Evolutionary conservation across 2,329 filamentous ascomycete genomes (phyloP), one percentile per base, ranked within the genome.

Genomic region (Thielaviopsis musarum): DNA sequence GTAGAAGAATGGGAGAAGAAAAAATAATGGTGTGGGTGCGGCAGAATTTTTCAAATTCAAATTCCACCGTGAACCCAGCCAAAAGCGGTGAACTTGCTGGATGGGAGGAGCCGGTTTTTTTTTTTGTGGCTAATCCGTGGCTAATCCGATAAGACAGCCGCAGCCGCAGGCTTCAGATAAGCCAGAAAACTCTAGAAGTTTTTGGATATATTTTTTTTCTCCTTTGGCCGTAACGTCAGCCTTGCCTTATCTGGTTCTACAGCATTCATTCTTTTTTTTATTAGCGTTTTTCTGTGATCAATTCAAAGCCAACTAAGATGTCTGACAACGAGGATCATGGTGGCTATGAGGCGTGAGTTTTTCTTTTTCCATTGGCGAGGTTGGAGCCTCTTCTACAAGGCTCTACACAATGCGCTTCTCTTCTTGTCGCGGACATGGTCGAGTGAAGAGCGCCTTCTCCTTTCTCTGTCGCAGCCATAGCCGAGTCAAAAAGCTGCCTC

Each of bases 291-390:
- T 49, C 4, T 22, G 51, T n/a, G 15, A 38, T 26, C 34, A 28
- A 13, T 34, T 21, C 24, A 48, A 51, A n/a, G 28, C 26, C 15
- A 34, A 34, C 2, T 48, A 38, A 61, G 21, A 88, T 89, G 85
- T 89, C 85, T 72, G 85, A 88, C 73, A 84, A 83, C 73, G 84
- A 82, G 66, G 81, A 85, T 65, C 81, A 82, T 67, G 76, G 74
- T 64, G 79, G 75, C 65, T 79, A 75, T 65, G 77, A 74, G 66
- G 77, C 73, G 80, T 83, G 72, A 74, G 78, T 72, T 21, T 57
- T n/a, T 15, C 4, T 45, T 45, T n/a, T n/a, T 45, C 38, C 38
- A 26, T 45, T 17, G 38, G 38, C 15, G 38, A n/a, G 38, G 5
- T 45, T 17, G 38, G 15, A 45, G 28, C 19, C 5, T 17, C 26